These are phyloP conservation scores for Polyrhizophydium stewartii DNA, from an alignment of 371 early-diverging fungal species.

Conservation along the genomic window DNA sequence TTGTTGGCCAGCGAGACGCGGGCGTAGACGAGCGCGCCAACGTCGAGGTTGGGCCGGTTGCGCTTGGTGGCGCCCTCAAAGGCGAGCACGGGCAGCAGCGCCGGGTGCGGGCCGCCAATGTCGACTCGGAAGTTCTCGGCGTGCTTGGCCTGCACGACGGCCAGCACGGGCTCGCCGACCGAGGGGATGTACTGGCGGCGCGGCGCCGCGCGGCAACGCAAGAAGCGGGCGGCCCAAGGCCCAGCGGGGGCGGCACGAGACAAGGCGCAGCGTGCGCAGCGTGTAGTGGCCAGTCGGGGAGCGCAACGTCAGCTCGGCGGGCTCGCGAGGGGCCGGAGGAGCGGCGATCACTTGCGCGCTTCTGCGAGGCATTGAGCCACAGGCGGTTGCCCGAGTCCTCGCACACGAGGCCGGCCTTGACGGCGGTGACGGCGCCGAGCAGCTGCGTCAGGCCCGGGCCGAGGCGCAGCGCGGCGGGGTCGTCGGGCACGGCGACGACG, in stretches of 20 bases:
- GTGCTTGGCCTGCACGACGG: conserved; percentile 62
- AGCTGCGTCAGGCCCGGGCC: conserved; percentile 81
- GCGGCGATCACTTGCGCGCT: conserved; percentile 54
- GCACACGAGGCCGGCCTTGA: conserved; percentile 70
- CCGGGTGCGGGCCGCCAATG: conserved; percentile 87
- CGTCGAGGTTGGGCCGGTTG: conserved; percentile 77
- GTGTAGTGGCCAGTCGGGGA: no score
- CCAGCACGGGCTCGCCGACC: conserved; percentile 83
- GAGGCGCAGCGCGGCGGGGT: conserved; percentile 20
- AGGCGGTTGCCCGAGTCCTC: conserved; percentile 56
- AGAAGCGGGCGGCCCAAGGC: neutral
- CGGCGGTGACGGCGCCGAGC: conserved; percentile 55
- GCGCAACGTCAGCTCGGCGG: no score
- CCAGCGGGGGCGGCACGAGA: neutral
- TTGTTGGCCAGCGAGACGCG: conserved; percentile 80
- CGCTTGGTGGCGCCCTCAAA: conserved; percentile 95
- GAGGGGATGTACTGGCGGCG: conserved; percentile 90
- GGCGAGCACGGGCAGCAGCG: conserved; percentile 70
- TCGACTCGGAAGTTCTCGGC: conserved; percentile 86
- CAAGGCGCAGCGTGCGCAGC: neutral
- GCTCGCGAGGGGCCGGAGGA: no score
- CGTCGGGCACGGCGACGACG: conserved; percentile 29
- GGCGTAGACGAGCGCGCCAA: conserved; percentile 80
- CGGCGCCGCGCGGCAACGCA: neutral
- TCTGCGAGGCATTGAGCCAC: conserved; percentile 81